Evolutionary conservation across 1,284 basidiomycete species (phyloP).

Genomic region (Wolfiporia cocos): DNA sequence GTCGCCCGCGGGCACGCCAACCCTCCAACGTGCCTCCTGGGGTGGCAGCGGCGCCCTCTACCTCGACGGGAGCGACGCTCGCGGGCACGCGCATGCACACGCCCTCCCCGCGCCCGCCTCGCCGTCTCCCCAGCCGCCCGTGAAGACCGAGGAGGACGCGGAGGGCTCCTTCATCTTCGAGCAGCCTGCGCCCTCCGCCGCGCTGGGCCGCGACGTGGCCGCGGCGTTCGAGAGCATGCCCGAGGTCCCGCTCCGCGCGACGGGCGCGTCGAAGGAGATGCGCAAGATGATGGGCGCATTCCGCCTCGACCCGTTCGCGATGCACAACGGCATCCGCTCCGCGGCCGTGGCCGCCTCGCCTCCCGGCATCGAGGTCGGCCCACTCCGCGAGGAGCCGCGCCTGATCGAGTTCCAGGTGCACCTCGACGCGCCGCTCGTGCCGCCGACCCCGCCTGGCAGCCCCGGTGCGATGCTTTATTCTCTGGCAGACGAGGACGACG

Average conservation of each 20-base stretch:
- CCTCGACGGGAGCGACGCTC: constrained; percentile 11
- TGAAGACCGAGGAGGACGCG: constrained; percentile 7
- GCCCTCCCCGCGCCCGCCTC: constrained; percentile 2
- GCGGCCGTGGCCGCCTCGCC: constrained; percentile 16
- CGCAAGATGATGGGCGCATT: constrained; percentile 70
- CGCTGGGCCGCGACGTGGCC: too few relatives aligned
- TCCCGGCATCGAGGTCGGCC: constrained; percentile 23
- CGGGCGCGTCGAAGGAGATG: constrained; percentile 61
- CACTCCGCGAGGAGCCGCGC: constrained; percentile 18
- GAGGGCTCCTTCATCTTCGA: constrained; percentile 28
- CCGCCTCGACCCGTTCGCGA: constrained; percentile 68
- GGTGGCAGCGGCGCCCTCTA: constrained; percentile 10
- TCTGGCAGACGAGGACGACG: constrained; percentile 4
- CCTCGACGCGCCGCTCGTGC: constrained; percentile 16
- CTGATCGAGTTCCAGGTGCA: constrained; percentile 23
- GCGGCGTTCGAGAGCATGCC: constrained; percentile 29
- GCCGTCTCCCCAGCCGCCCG: constrained; percentile 1
- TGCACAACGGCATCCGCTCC: constrained; percentile 43
- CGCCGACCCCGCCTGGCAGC: constrained; percentile 5
- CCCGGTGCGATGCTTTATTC: constrained; percentile 1
- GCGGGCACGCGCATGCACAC: neutral
- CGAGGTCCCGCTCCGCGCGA: constrained; percentile 68
- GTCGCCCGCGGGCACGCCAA: constrained; percentile 7
- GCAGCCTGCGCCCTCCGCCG: constrained; percentile 14
- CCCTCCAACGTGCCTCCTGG: constrained; percentile 14